These are phyloP conservation scores for Cladosporium sp. DNA, from an alignment of 2,329 filamentous ascomycete genomes.

Conservation along the genomic window DNA sequence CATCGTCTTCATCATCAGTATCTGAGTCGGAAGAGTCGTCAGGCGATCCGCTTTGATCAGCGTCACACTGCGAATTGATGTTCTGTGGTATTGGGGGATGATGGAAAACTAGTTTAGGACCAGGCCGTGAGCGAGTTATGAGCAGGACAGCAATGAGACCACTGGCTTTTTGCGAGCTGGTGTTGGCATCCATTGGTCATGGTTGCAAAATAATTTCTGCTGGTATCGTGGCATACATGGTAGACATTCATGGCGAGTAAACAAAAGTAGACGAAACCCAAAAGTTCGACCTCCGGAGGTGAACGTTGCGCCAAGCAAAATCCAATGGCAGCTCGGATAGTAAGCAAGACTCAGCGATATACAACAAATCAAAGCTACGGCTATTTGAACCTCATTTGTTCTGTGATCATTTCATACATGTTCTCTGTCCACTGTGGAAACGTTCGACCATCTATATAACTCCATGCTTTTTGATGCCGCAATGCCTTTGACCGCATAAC, in stretches of 20 bases:
- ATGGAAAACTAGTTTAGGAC: conserved; percentile 80
- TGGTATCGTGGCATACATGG: too few species aligned
- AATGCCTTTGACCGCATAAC: conserved; percentile 2
- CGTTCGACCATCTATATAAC: conserved; percentile 8
- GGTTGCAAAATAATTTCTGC: not conserved
- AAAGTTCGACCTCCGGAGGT: not conserved
- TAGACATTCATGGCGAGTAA: too few species aligned
- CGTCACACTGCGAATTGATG: not conserved
- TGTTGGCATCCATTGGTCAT: conserved; percentile 8
- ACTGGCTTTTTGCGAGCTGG: conserved; percentile 2
- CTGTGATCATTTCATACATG: conserved; percentile 11
- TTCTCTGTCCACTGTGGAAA: not conserved
- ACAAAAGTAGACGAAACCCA: too few species aligned
- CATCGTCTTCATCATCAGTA: not conserved
- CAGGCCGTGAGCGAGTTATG: conserved; percentile 70
- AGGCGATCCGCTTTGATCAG: not conserved
- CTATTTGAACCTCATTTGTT: not conserved
- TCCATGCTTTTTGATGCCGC: conserved; percentile 8
- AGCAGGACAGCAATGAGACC: conserved; percentile 65
- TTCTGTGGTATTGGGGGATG: conserved; percentile 47
- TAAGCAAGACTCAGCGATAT: too few species aligned
- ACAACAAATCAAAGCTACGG: too few species aligned
- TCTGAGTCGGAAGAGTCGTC: conserved; percentile 2
- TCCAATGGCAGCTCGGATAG: not conserved
- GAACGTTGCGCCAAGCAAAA: not conserved